A percentile compares a stretch with the other conserved stretches of the same genome.
Conservation (phyloP, 2,329 filamentous ascomycete species). For the Colletotrichum camelliae region DNA sequence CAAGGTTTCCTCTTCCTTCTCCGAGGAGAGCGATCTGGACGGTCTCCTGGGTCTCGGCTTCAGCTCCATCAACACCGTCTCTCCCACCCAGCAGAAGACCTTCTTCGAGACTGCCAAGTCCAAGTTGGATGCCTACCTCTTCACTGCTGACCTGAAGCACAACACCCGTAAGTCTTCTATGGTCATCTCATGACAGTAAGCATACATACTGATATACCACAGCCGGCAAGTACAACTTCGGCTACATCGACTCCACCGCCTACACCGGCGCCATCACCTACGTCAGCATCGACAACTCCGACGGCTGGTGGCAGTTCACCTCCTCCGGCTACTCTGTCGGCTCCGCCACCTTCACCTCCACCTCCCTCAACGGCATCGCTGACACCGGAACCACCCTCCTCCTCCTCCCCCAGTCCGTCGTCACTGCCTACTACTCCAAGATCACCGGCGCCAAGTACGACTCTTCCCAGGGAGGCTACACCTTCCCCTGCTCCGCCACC, state of each 20-base stretch:
- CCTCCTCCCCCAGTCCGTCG: conserved; percentile 26
- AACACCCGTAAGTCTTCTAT: background rate
- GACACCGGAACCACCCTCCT: conserved; percentile 34
- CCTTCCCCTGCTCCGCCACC: conserved; percentile 49
- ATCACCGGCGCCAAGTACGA: conserved; percentile 27
- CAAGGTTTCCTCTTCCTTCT: conserved; percentile 30
- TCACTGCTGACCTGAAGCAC: conserved; percentile 24
- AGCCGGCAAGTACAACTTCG: conserved; percentile 41
- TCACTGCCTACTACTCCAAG: conserved; percentile 28
- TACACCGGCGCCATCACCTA: conserved; percentile 65
- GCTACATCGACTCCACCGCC: conserved; percentile 58
- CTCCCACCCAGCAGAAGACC: conserved; percentile 36
- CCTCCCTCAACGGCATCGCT: conserved; percentile 24
- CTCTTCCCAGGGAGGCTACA: conserved; percentile 27
- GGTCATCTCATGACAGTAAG: background rate
- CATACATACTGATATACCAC: conserved; percentile 27
- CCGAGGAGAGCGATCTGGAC: conserved; percentile 40
- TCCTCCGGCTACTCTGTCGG: conserved; percentile 25
- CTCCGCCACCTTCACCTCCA: conserved; percentile 15
- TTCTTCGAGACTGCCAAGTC: conserved; percentile 27
- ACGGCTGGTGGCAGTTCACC: conserved; percentile 70
- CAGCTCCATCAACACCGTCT: conserved; percentile 41
- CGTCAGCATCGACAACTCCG: conserved; percentile 54
- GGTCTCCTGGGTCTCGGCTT: conserved; percentile 74
- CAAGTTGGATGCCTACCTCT: conserved; percentile 13